Base-by-base conservation (phyloP, 768 basidiomycete species). In the Thelephora aurantiotincta region DNA sequence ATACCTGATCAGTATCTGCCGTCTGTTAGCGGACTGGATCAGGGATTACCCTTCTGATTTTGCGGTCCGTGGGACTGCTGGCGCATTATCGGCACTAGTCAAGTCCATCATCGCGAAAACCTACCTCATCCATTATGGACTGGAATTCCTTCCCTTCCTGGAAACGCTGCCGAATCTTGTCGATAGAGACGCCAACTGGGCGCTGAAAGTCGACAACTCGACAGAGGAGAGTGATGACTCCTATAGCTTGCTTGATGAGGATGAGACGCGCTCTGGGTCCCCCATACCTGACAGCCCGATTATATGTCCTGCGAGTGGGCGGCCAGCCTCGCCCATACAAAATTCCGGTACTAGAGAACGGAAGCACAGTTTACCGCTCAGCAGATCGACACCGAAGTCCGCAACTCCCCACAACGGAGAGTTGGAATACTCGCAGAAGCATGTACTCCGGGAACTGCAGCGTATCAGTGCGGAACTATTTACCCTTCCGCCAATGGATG, bases 61-160 rank as follows among this genome's bases (percentile, higher is more conserved):
- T 56, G 79, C 82, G 22, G 84, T 86, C 12, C 74, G 74, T 16
- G 82, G 80, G 2, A 80, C 87, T 11, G 68, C 73, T 4, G 78
- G 81, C 16, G 85, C 86, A 2, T 69, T 91, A 22, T 70, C 68
- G 34, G 86, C 85, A 9, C 68, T 91, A 37, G 76, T 89, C 56
- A 84, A 80, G 55, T 86, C 82, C 0, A 81, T 89, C 53, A 69
- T 82, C 7, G 75, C 78, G 44, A 86, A 89, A 60, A 82, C 82
- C 0, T 80, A 89, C 57, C 76, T 89, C 18, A 69, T 88, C 12
- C 87, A 90, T 60, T 91, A 91, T 53, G 88, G 82, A 34, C 79
- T 83, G 12, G 82, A 87, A 55, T 77, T 91, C 54, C 70, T 87
- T 9, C 84, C 85, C 1, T 90, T 91, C 58, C 67, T 86, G 33